A percentile compares a stretch with the other conserved stretches of the same genome.
These are phyloP conservation scores for Prillingera fragicola DNA, from an alignment of 1,284 basidiomycete genomes.

Conservation along the genomic window DNA sequence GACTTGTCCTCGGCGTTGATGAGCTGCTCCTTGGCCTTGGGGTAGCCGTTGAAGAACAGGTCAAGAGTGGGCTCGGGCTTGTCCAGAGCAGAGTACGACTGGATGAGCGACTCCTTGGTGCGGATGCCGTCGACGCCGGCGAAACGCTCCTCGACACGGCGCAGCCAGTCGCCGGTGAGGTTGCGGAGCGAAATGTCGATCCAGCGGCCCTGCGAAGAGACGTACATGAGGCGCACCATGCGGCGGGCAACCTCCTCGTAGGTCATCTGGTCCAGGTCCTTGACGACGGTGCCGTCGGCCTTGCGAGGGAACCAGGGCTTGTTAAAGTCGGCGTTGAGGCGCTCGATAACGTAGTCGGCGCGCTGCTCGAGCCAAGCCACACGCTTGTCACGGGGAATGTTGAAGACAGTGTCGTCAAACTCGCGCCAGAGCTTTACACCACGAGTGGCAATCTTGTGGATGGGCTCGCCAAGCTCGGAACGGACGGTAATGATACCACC, in stretches of 20 bases:
- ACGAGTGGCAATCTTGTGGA: constrained; percentile 96
- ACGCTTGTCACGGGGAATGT: constrained; percentile 90
- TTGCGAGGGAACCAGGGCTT: constrained; percentile 97
- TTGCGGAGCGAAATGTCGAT: constrained; percentile 90
- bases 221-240: constrained; percentile 89
- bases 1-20: constrained; percentile 92
- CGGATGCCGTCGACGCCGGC: constrained; percentile 78
- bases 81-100: constrained; percentile 79
- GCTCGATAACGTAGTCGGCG: constrained; percentile 80
- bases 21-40: constrained; percentile 74
- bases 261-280: constrained; percentile 92
- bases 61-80: constrained; percentile 72
- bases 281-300: constrained; percentile 77
- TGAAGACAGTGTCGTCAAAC: constrained; percentile 94
- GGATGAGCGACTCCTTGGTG: constrained; percentile 77
- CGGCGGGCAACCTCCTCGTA: constrained; percentile 93
- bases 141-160: constrained; percentile 93
- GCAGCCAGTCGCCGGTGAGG: constrained; percentile 92
- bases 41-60: constrained; percentile 78
- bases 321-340: constrained; percentile 90
- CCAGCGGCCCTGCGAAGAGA: constrained; percentile 86
- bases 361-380: constrained; percentile 78
- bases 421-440: constrained; percentile 97
- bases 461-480: constrained; percentile 96
- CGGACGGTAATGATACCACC: constrained; percentile 95